Evolutionary conservation across 257 asterid genomes (phyloP), one percentile per base, ranked within the genome.

Genomic region (Rhazya stricta): DNA sequence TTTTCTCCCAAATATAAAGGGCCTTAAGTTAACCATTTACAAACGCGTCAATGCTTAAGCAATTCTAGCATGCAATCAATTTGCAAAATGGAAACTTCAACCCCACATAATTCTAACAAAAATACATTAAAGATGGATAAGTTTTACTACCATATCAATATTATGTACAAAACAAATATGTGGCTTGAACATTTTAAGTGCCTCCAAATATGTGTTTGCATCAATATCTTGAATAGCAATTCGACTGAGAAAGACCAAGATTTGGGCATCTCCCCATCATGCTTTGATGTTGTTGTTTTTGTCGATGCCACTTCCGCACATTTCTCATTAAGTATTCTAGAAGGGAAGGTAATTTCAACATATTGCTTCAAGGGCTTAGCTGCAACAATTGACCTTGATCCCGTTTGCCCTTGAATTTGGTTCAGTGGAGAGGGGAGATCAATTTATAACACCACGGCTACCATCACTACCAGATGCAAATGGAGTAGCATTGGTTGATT

Each of bases 171-270:
- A n/a, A n/a, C n/a, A n/a, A n/a, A n/a, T n/a, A n/a, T n/a, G n/a
- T n/a, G n/a, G n/a, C 43, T 75, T 75, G 72, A 75, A 65, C 73
- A 65, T 63, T 32, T 66, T 46, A 51, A 75, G 32, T 36, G 78
- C 78, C 78, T 66, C 65, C 10, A 75, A 23, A 29, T 75, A 63
- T 2, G 78, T 63, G 61, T 5, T 75, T 1, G 78, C 29, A 75
- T 63, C 78, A 4, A 75, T 37, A 2, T 63, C 73, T 76, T 67
- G 57, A 37, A 67, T 76, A 2, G 79, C 68, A 67, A 27, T 42
- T 53, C 9, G n/a, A 71, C 53, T 19, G 74, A 69, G 39, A 46
- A 69, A 4, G 58, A 21, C 16, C 42, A 4, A 8, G 61, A 16
- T 13, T 8, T 37, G 25, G n/a, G 5, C 43, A 10, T 43, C 30